Conservation (phyloP, 441 rosid genomes). For the Macaranga tanarius region DNA sequence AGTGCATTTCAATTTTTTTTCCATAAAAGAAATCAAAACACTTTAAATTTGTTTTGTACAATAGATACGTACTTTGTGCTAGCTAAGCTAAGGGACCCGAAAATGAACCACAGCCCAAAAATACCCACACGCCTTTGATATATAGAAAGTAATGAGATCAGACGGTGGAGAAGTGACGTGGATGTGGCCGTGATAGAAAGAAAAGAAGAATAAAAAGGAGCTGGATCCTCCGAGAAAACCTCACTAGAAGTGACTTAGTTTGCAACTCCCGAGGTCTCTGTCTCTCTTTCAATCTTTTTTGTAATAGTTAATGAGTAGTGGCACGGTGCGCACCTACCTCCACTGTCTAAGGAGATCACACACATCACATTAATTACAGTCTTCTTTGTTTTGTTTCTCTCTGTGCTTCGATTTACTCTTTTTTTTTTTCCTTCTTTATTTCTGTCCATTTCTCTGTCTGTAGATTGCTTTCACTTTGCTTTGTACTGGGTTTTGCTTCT, state of each 20-base stretch:
- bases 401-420: background rate
- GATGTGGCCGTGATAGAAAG: slow-evolving; percentile 22
- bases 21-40: background rate
- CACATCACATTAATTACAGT: slow-evolving; percentile 7
- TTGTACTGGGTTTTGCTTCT: slow-evolving; percentile 9
- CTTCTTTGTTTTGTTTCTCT: slow-evolving; percentile 15
- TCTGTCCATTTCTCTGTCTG: background rate
- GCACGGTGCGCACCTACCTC: slow-evolving; percentile 45
- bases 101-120: background rate
- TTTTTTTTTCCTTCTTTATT: background rate
- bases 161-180: slow-evolving; percentile 24
- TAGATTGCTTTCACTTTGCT: slow-evolving; percentile 7
- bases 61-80: slow-evolving; percentile 23
- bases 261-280: slow-evolving; percentile 48
- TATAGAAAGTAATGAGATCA: slow-evolving; percentile 1
- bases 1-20: too few species aligned
- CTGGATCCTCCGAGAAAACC: slow-evolving; percentile 41
- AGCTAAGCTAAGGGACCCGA: slow-evolving; percentile 15
- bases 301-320: slow-evolving; percentile 3
- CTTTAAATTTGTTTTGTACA: slow-evolving; percentile 14
- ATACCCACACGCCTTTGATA: slow-evolving; percentile 22
- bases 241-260: slow-evolving; percentile 47
- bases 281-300: slow-evolving; percentile 22
- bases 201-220: slow-evolving; percentile 6
- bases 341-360: slow-evolving; percentile 54